phyloP scores from a whole-genome alignment of 1,139 yeast genomes.

The Kodamaea fungicola region DNA sequence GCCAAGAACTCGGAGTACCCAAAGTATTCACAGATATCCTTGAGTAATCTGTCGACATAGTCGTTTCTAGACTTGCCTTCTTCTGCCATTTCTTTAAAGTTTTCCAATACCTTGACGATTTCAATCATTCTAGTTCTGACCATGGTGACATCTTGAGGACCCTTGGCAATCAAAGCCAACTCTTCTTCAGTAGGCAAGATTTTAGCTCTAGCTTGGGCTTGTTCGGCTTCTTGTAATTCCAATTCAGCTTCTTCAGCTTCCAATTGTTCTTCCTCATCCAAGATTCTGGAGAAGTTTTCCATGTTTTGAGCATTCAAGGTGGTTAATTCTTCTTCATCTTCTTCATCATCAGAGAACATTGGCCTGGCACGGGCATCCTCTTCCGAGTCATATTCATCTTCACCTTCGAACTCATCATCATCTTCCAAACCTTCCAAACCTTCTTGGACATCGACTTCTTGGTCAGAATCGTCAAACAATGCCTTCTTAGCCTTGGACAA shows the following conservation, averaged over 20 bases:
- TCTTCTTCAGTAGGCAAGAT: conserved; percentile 63
- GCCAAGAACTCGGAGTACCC: conserved; percentile 97
- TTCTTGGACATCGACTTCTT: conserved; percentile 47
- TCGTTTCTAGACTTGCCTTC: conserved; percentile 84
- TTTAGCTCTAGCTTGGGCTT: conserved; percentile 66
- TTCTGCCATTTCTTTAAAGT: conserved; percentile 79
- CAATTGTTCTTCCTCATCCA: conserved; percentile 67
- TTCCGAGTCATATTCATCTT: conserved; percentile 49
- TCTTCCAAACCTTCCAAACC: conserved; percentile 14
- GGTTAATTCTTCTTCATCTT: conserved; percentile 72
- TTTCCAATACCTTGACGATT: conserved; percentile 91
- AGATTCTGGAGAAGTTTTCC: conserved; percentile 69
- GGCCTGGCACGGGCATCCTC: conserved; percentile 61
- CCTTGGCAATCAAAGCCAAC: conserved; percentile 47
- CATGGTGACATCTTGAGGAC: conserved; percentile 73
- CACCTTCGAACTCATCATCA: conserved; percentile 20
- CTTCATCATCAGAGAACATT: conserved; percentile 79
- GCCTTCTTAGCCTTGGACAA: conserved; percentile 66
- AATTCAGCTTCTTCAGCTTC: conserved; percentile 80
- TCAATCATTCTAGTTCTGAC: conserved; percentile 94
- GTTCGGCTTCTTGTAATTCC: conserved; percentile 60
- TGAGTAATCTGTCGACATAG: conserved; percentile 69
- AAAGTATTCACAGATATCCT: conserved; percentile 88
- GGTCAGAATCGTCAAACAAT: conserved; percentile 69
- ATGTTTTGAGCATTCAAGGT: conserved; percentile 81